Evolutionary conservation across 108 stramenopile species (phyloP), one percentile per base, ranked within the genome.

Genomic region (Cyclotella kingstonii): DNA sequence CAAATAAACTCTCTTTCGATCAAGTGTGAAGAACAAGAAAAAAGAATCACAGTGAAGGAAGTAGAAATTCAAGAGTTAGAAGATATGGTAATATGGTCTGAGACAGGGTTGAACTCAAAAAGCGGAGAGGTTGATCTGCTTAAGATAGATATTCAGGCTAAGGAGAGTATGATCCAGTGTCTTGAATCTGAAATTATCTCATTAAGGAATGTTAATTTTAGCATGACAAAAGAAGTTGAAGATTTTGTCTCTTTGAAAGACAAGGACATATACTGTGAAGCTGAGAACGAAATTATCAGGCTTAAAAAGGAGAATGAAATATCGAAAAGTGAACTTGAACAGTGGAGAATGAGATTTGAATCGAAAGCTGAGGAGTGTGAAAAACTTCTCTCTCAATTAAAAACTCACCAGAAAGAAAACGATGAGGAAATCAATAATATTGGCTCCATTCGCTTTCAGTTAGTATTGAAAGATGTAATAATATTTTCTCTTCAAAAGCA

Each of bases 31-130:
- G 29, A 28, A 14, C 49, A 51, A 9, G 10, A 51, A 51, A 11
- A 51, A 17, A 9, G 31, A 1, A 51, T 51, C 7, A 29, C 1
- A 14, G 19, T 30, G 29, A 11, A 11, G 7, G 14, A 54, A 10
- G 1, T 1, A 21, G 34, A 54, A 36, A 54, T 54, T 4, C 22
- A 54, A 38, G 53, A 54, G 34, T 19, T 54, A 27, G 53, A 54
- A 38, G 53, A 54, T 17, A 54, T 54, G 31, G 53, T 54, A 6
- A 54, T 54, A 28, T 54, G 53, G 53, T 54, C 53, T 28, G 53
- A 54, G 21, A 54, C 53, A 10, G 27, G 18, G 14, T 19, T 54
- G 7, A 26, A 21, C 17, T 7, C 53, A 7, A 35, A 54, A 18
- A 21, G 36, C 11, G 36, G 36, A 36, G 9, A 36, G 36, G 7